Base-by-base conservation (phyloP, 2,329 filamentous ascomycete genomes). In the Clarireedia hainanense region DNA sequence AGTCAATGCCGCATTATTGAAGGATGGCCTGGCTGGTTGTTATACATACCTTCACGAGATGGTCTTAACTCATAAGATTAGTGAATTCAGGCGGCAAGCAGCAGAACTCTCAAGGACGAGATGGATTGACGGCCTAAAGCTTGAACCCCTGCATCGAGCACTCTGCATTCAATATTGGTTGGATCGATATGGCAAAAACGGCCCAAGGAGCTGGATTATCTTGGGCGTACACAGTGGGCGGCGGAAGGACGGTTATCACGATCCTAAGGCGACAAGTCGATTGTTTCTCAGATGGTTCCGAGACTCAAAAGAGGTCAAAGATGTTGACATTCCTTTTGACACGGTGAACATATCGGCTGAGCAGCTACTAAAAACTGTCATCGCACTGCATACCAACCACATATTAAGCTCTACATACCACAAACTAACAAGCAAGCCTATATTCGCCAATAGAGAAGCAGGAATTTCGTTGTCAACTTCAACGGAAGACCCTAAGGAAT, bases 151-250 rank as follows among this genome's bases (percentile, higher is more conserved):
- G 39, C 88, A 94, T 68, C 82, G 94, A 58, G 86, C 86, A 27
- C 75, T 99, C 57, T 83, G 91, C 9, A 80, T 99, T 36, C 91
- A 96, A 66, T 99, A 99, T 72, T 99, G 94, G 94, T 77, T 81
- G 15, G 79, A 81, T 50, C 81, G 84, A 64, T 77, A 79, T 56
- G 67, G 70, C 23, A 68, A 71, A 30, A 74, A 74, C 42, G 82
- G 82, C 0, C 77, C 80, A 15, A 96, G 95, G 74, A 95, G 85
- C 69, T 99, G 94, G 92, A 77, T 99, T 48, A 85, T 97, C 61
- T 76, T 99, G 50, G 91, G 91, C 9, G 81, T 96, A 37, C 79
- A 84, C 57, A 91, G 85, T 66, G 85, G 85, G 34, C 76, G 74
- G 53, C 60, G 62, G 14, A 77, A 75, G 56, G 68, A 70, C 43